Evolutionary conservation across 495 filamentous ascomycete genomes (phyloP).

Genomic region (Usnea hakonensis): DNA sequence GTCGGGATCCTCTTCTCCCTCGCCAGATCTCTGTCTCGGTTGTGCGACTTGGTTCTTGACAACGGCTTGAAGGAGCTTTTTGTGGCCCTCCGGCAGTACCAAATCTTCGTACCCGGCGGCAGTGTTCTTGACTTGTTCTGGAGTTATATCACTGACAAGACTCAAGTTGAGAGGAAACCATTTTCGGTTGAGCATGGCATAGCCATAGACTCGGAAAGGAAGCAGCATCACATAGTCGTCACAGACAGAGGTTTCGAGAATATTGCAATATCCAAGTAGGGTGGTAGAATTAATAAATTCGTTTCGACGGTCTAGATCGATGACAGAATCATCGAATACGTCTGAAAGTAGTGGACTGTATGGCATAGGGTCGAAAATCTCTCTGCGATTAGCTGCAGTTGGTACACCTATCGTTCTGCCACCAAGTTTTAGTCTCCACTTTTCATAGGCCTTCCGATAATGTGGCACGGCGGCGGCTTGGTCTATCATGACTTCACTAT

Average conservation of each 20-base stretch:
- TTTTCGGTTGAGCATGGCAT: neutral
- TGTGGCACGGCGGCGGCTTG: neutral
- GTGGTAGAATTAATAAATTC: neutral
- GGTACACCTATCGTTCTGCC: neutral
- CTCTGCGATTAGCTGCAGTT: neutral
- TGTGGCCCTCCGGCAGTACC: neutral
- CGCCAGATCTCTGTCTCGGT: neutral
- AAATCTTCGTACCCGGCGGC: neutral
- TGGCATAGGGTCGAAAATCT: neutral
- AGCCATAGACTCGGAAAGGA: slow-evolving; percentile 1
- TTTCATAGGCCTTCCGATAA: neutral
- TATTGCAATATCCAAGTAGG: neutral
- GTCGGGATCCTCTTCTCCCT: neutral
- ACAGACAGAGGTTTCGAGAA: neutral
- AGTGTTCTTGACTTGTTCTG: neutral
- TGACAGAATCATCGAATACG: neutral
- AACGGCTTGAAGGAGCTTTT: slow-evolving; percentile 5
- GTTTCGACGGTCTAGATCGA: neutral
- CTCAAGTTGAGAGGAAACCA: neutral
- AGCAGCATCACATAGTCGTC: slow-evolving; percentile 1
- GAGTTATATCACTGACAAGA: neutral
- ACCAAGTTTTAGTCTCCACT: neutral
- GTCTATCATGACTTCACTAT: slow-evolving; percentile 5
- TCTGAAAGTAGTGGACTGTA: neutral
- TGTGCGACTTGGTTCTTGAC: slow-evolving; percentile 5